Evolutionary conservation across 768 basidiomycete species (phyloP), one percentile per base, ranked within the genome.

Genomic region (Termitomyces sp.): DNA sequence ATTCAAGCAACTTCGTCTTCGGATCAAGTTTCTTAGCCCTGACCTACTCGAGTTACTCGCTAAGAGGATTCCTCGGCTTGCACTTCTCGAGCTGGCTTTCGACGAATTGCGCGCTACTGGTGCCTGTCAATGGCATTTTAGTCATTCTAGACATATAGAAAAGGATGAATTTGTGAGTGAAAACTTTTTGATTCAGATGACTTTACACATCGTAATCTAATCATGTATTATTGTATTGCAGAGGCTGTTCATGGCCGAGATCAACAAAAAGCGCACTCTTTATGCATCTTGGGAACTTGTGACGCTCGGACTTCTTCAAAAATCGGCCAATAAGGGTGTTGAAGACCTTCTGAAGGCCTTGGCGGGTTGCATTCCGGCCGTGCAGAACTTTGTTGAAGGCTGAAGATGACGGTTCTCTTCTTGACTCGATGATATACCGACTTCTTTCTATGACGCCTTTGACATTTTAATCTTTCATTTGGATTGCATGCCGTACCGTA

Each of bases 11-110:
- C 58, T 73, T 7, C 61, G 57, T 38, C 46, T 71, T 2, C 63
- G 60, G 9, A 30, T 72, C 1, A 47, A 61, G 9, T 60, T 62
- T 50, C 62, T 71, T 16, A 70, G 59, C 28, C 67, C 69, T 10
- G 64, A 65, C 35, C 38, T 70, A 16, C 28, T 71, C 8, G 61
- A 64, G 54, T 59, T 69, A 6, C 51, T 73, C 7, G 68, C 69
- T 36, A 36, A 47, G 24, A 54, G 56, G 16, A 61, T 70, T 8
- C 70, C 68, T 6, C 54, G 36, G 6, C 65, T 72, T n/a, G 22
- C 24, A 13, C 51, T 56, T 13, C 61, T 72, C 20, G 64, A 66
- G 18, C 59, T 73, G 40, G 32, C 44, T 18, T 72, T 72, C 44
- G 30, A 53, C 2, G 67, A 69, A n/a, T 57, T 70, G 3, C 35